These are phyloP conservation scores for Puccinia novopanici DNA, from an alignment of 1,284 basidiomycete species.

Conservation along the genomic window DNA sequence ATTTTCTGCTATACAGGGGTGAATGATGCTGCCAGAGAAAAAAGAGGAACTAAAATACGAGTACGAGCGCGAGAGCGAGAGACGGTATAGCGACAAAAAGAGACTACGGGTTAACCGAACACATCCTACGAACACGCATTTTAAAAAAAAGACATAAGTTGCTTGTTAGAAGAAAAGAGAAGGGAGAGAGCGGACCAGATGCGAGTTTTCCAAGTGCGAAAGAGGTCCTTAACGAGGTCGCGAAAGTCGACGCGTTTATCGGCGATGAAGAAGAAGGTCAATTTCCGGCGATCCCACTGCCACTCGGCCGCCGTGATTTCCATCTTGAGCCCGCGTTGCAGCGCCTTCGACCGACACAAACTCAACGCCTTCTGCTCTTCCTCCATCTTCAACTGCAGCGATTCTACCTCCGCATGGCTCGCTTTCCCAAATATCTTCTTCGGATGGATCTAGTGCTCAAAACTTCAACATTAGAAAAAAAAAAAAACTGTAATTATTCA, in stretches of 20 bases:
- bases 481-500: conserved; percentile 29
- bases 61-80: not conserved
- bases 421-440: conserved; percentile 97
- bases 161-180: not conserved
- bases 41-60: not conserved
- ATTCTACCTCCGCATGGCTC: conserved; percentile 75
- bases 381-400: conserved; percentile 75
- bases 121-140: conserved; percentile 5
- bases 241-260: conserved; percentile 96
- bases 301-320: conserved; percentile 97
- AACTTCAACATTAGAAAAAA: not conserved
- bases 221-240: conserved; percentile 87
- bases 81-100: not conserved
- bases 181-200: conserved; percentile 55
- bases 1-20: no score
- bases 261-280: conserved; percentile 96
- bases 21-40: no score
- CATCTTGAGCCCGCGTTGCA: conserved; percentile 82
- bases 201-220: conserved; percentile 65
- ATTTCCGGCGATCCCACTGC: conserved; percentile 95
- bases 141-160: not conserved
- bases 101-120: no score
- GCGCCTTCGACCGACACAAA: conserved; percentile 85
- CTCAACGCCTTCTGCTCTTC: conserved; percentile 91
- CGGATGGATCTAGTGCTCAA: conserved; percentile 82